These are phyloP conservation scores for Ogataea paraovalis DNA, from an alignment of 805 yeast genomes.

Conservation along the genomic window DNA sequence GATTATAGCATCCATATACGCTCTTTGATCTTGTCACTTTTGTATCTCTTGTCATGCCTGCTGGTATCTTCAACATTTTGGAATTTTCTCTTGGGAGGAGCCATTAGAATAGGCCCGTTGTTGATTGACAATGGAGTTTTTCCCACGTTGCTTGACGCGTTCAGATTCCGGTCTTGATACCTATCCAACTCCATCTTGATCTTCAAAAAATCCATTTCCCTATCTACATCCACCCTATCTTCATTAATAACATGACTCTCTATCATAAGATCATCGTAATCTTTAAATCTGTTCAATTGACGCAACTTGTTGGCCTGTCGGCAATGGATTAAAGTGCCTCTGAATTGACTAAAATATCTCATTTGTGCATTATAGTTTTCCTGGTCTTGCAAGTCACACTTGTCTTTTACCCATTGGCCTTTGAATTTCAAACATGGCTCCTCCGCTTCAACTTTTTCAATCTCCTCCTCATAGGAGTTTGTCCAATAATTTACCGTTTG, in stretches of 20 bases:
- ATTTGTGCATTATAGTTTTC: neutral
- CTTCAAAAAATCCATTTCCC: neutral
- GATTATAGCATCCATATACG: no score
- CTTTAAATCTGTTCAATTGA: neutral
- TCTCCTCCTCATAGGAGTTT: neutral
- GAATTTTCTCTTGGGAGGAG: neutral
- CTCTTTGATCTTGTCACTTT: no score
- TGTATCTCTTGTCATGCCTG: no score
- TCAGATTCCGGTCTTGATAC: no score
- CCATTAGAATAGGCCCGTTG: neutral
- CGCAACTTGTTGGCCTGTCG: neutral
- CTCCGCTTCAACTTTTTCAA: neutral
- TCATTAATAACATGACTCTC: neutral
- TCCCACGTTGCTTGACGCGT: no score
- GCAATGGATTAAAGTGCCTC: neutral
- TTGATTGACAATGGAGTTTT: neutral
- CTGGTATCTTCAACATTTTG: neutral
- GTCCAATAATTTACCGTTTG: neutral
- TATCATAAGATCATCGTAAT: neutral
- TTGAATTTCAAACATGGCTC: neutral
- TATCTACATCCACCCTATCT: neutral
- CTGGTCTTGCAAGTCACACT: neutral
- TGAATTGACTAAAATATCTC: neutral
- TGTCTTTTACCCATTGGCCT: neutral
- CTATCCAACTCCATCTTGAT: neutral